Evolutionary conservation across 2,329 filamentous ascomycete species (phyloP), one percentile per base, ranked within the genome.

Genomic region (Ceratocystis albifundus): DNA sequence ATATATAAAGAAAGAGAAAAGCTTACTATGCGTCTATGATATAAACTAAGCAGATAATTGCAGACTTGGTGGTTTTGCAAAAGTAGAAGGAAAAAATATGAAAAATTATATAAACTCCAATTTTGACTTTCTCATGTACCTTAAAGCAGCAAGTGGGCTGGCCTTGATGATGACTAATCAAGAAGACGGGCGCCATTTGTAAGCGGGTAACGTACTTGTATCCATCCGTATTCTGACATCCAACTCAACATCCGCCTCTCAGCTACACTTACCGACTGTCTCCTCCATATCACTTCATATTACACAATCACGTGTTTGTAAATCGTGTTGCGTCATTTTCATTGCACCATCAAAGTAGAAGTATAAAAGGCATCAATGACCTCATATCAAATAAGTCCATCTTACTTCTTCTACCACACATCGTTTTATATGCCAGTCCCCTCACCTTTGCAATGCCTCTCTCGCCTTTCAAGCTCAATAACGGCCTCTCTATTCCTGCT

Each of bases 401-500:
- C 22, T 25, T 22, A n/a, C 15, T 53, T 8, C n/a, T 53, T 22
- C n/a, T 3, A 6, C n/a, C n/a, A 20, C n/a, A 12, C 10, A 41
- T n/a, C 1, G 22, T 22, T 22, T 53, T 53, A 12, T 8, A n/a
- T 8, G n/a, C 48, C 17, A 7, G 6, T 17, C 17, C 8, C 20
- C 28, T 10, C 25, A 59, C 12, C 36, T 10, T 32, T 22, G 28
- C 32, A 12, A 68, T 68, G 64, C 32, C 66, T 46, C 32, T 63
- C 12, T 6, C 48, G 1, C 77, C 75, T 65, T 74, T 90, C 65
- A 88, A 87, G 76, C 79, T 92, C 66, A 89, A 88, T 70, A 87
- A 92, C 77, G 88, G 87, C 69, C 83, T 84, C 68, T 81, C 84
- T 67, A 88, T 92, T 65, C 88, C 88, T 10, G 80, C 88, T 79